phyloP scores from a whole-genome alignment of 2,329 filamentous ascomycete genomes.

The Aspergillus floridensis region DNA sequence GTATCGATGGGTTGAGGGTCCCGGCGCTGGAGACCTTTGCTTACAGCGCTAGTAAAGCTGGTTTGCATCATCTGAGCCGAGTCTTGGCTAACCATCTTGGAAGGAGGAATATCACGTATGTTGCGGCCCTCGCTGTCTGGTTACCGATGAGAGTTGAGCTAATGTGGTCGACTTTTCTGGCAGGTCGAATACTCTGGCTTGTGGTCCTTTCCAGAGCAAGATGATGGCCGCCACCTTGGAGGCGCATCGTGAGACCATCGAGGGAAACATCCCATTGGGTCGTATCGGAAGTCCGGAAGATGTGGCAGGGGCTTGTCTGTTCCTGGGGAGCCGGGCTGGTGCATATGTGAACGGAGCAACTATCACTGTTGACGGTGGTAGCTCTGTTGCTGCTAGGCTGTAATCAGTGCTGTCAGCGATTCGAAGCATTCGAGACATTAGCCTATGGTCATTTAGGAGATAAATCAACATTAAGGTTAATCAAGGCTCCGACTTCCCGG shows the following conservation, averaged over 20 bases:
- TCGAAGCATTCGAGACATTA: not conserved
- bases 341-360: constrained; percentile 65
- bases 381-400: constrained; percentile 40
- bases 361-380: constrained; percentile 62
- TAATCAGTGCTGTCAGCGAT: constrained; percentile 20
- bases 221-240: constrained; percentile 56
- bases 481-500: not conserved
- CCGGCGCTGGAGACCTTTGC: constrained; percentile 53
- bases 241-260: constrained; percentile 49
- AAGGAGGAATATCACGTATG: constrained; percentile 53
- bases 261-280: constrained; percentile 60
- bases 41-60: constrained; percentile 55
- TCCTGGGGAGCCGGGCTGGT: constrained; percentile 66
- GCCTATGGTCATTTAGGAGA: not conserved
- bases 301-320: constrained; percentile 69
- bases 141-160: not conserved
- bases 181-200: constrained; percentile 65
- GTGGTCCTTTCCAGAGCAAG: constrained; percentile 60
- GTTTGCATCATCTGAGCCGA: constrained; percentile 53
- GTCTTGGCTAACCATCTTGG: constrained; percentile 52
- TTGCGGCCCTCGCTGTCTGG: constrained; percentile 18
- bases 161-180: constrained; percentile 11
- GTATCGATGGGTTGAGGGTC: constrained; percentile 54
- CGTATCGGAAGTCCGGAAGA: constrained; percentile 67
- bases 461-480: not conserved